Percentiles rank a stretch among this genome's conserved stretches.
phyloP scores from a whole-genome alignment of 768 basidiomycete genomes.

The Strobilomyces confusus region DNA sequence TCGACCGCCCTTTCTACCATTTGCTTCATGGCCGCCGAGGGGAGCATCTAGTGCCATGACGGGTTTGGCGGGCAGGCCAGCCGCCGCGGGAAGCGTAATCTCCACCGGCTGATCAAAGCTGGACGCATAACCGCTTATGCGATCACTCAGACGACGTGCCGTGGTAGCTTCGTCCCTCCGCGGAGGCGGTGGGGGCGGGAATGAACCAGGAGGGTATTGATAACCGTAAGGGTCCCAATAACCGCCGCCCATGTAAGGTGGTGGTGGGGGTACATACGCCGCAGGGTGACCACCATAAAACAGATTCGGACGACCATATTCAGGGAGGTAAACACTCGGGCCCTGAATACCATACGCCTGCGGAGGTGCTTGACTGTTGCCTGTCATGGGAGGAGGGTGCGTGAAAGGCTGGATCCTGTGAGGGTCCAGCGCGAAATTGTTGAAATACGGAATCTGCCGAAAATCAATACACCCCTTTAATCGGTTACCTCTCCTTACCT shows the following conservation, averaged over 20 bases:
- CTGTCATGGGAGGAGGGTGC: conserved; percentile 65
- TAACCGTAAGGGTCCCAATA: conserved; percentile 48
- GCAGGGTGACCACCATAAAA: conserved; percentile 38
- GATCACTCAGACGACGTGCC: conserved; percentile 68
- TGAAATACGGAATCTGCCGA: conserved; percentile 79
- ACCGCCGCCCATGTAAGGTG: conserved; percentile 37
- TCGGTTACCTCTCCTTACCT: conserved; percentile 48
- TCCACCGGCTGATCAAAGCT: conserved; percentile 40
- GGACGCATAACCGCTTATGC: conserved; percentile 73
- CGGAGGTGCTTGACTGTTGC: conserved; percentile 74
- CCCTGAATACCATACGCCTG: conserved; percentile 82
- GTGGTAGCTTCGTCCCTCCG: conserved; percentile 58
- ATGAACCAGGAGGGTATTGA: conserved; percentile 37
- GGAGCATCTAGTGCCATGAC: conserved; percentile 52
- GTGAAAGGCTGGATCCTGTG: conserved; percentile 84
- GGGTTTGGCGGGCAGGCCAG: conserved; percentile 80
- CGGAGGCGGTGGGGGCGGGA: conserved; percentile 35
- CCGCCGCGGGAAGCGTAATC: conserved; percentile 53
- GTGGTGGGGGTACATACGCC: conserved; percentile 34
- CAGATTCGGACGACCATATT: conserved; percentile 38
- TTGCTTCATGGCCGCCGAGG: conserved; percentile 35
- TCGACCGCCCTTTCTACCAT: conserved; percentile 34
- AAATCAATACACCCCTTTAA: conserved; percentile 15
- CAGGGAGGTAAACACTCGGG: conserved; percentile 46
- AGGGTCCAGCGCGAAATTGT: conserved; percentile 95